phyloP scores from a whole-genome alignment of 2,329 filamentous ascomycete genomes.

The Sporothrix globosa region DNA sequence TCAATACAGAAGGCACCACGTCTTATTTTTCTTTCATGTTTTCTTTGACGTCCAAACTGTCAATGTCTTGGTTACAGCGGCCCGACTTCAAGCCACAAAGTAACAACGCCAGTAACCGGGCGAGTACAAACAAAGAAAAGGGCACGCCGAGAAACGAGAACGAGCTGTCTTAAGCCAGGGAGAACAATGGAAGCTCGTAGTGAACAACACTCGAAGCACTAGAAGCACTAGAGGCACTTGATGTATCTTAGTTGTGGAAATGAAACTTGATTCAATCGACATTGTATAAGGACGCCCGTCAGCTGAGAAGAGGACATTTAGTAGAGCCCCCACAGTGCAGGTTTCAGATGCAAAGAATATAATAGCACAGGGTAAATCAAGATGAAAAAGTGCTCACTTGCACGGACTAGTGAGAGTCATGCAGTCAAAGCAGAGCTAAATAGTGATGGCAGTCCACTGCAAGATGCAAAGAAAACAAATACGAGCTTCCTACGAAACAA shows the following conservation, averaged over 20 bases:
- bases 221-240: neutral
- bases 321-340: neutral
- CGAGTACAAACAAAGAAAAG: neutral
- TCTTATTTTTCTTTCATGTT: too few species aligned
- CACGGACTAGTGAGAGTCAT: neutral
- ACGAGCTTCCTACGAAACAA: slow-evolving; percentile 1
- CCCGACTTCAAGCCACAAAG: neutral
- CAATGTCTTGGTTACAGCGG: neutral
- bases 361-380: neutral
- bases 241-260: too few species aligned
- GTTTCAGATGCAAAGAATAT: neutral
- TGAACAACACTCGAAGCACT: neutral
- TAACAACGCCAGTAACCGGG: neutral
- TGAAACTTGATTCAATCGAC: neutral
- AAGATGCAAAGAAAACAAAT: neutral
- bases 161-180: neutral
- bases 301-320: neutral
- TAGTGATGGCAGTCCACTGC: neutral
- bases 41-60: neutral
- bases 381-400: slow-evolving; percentile 1
- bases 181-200: neutral
- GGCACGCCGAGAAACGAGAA: neutral
- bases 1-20: neutral
- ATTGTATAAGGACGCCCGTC: neutral
- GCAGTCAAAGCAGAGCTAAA: neutral